Conservation (phyloP, 352 stramenopile species). For the Phytophthora colocasiae region DNA sequence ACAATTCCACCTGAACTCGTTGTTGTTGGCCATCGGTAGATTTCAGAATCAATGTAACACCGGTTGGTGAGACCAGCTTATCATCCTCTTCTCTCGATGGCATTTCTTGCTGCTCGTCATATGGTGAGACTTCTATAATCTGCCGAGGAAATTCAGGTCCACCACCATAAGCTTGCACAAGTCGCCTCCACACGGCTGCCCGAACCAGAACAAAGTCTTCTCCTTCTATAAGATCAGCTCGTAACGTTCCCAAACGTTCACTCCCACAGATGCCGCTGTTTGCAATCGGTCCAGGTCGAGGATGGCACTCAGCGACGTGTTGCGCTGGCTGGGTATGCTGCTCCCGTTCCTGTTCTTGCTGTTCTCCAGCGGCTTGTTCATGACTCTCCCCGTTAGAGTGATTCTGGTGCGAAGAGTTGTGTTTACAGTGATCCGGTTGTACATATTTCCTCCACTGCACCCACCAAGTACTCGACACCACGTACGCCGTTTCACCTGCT, state of each 20-base stretch:
- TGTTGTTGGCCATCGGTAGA: conserved; percentile 17
- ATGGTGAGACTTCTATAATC: conserved; percentile 30
- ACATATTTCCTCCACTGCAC: conserved; percentile 57
- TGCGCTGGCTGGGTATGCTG: conserved; percentile 8
- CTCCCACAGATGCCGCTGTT: conserved; percentile 52
- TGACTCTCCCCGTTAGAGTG: background rate
- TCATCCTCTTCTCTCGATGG: conserved; percentile 20
- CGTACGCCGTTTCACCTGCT: conserved; percentile 54
- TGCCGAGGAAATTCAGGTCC: conserved; percentile 64
- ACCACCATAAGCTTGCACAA: conserved; percentile 62
- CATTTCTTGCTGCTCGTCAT: conserved; percentile 27
- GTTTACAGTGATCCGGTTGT: conserved; percentile 13
- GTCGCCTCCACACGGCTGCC: conserved; percentile 51
- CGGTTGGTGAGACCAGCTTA: background rate
- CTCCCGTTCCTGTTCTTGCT: conserved; percentile 19
- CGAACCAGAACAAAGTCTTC: conserved; percentile 62
- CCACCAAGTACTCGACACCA: conserved; percentile 68
- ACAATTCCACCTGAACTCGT: conserved; percentile 51
- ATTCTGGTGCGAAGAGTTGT: background rate
- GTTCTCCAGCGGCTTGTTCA: conserved; percentile 33
- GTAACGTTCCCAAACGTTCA: conserved; percentile 50
- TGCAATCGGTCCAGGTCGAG: conserved; percentile 51
- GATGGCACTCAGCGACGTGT: conserved; percentile 9
- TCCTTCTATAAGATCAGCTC: conserved; percentile 34
- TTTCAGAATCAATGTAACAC: conserved; percentile 1